A percentile compares a stretch with the other conserved stretches of the same genome.
Conservation (phyloP, 805 yeast species). For the Lachancea mirantina region DNA sequence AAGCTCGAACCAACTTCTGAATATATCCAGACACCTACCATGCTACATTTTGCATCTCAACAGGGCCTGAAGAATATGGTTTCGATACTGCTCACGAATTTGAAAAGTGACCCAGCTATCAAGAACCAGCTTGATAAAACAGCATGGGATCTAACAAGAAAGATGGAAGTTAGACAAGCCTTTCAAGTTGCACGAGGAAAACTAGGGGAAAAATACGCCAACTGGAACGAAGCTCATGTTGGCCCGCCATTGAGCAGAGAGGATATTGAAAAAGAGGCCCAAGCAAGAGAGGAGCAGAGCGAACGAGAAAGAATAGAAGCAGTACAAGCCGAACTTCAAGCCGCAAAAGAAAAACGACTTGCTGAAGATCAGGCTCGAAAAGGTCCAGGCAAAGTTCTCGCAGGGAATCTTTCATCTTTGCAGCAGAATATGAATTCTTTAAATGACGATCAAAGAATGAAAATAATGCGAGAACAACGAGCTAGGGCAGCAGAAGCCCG, state of each 20-base stretch:
- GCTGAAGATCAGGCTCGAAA: slow-evolving; percentile 16
- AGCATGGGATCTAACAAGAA: slow-evolving; percentile 58
- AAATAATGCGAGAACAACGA: slow-evolving; percentile 85
- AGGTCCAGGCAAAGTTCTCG: slow-evolving; percentile 34
- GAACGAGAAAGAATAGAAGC: slow-evolving; percentile 35
- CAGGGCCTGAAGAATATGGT: slow-evolving; percentile 64
- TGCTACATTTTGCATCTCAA: slow-evolving; percentile 71
- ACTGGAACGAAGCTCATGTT: slow-evolving; percentile 66
- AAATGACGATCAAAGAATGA: slow-evolving; percentile 64
- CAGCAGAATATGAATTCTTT: slow-evolving; percentile 51
- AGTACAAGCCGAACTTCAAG: slow-evolving; percentile 21
- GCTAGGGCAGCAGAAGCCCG: slow-evolving; percentile 97
- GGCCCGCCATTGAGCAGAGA: slow-evolving; percentile 53
- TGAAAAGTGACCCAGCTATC: slow-evolving; percentile 66
- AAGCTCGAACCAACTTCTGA: slow-evolving; percentile 47
- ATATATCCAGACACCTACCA: slow-evolving; percentile 56
- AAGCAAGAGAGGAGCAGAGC: slow-evolving; percentile 32
- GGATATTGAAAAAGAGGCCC: slow-evolving; percentile 41
- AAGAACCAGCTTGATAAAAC: slow-evolving; percentile 50
- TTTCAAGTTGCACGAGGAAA: slow-evolving; percentile 63
- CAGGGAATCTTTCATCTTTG: slow-evolving; percentile 18
- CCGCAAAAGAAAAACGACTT: slow-evolving; percentile 23
- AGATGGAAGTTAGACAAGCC: slow-evolving; percentile 39
- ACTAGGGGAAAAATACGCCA: slow-evolving; percentile 61
- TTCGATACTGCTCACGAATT: slow-evolving; percentile 45